Base-by-base conservation (phyloP, 208 protist genomes). In the Leishmania guyanensis region DNA sequence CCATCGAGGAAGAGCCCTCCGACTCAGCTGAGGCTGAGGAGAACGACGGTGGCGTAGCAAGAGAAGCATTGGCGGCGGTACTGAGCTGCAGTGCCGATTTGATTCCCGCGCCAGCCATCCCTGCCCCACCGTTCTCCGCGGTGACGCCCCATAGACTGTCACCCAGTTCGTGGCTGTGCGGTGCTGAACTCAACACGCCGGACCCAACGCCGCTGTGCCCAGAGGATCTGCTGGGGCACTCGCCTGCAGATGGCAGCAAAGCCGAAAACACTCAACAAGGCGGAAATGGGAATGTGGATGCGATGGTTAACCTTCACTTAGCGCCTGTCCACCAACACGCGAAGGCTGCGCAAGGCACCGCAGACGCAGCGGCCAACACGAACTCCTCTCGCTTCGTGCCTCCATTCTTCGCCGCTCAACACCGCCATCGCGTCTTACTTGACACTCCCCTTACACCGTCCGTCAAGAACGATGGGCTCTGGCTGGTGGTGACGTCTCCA, bases 71-170 rank as follows among this genome's bases (percentile, higher is more conserved):
- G 1, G 46, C 60, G 2, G 10, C 75, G 14, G 5, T 53, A 0
- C 62, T 74, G 50, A 75, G 80, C 70, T 50, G 73, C 50, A 84
- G 81, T 72, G 58, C 75, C 8, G 81, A 84, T 48, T n/a, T 84
- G 70, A 84, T 84, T 62, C 81, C 81, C 10, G 77, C 76, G 29
- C 80, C 80, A 22, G 48, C 39, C 29, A 58, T 33, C 17, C 62
- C 36, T 33, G 26, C 8, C 2, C 56, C 58, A 33, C 46, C 20
- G 58, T 39, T 66, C 8, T 26, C 81, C 43, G 5, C 26, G 33
- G 14, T 20, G 20, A 58, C 29, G 10, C 26, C 65, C 51, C n/a
- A 62, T 14, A 36, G 5, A 26, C 3, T 48, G 14, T 33, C 74
- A 4, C 53, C 53, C 36, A 16, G 36, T 12, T 14, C 33, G 53